Base-by-base conservation (phyloP, 176 grass and related monocot species). In the Bromus sterilis region DNA sequence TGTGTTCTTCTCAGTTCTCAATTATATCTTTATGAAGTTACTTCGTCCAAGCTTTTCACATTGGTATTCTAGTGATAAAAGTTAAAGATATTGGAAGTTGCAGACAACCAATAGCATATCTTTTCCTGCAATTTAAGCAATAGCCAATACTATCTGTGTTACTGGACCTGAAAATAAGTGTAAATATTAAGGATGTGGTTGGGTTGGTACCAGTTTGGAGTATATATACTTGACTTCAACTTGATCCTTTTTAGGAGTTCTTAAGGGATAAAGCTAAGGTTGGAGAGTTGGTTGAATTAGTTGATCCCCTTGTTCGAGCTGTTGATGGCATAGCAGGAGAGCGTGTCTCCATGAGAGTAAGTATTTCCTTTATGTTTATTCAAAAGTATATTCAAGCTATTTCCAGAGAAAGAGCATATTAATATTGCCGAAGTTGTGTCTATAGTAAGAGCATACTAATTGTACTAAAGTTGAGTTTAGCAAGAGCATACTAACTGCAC, bases 301-400 rank as follows among this genome's bases (percentile, higher is more conserved):
- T 98, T 53, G 79, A 95, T 75, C 95, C 95, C 34, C 72, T 90
- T 44, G 92, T 98, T 46, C 81, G 92, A 86, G 86, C 66, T 13
- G 42, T 95, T 80, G 95, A 98, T 86, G 95, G 92, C 28, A 84
- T 98, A 84, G 66, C 86, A 66, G 95, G 92, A 71, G 73, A 98
- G 66, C 40, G 84, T 16, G 79, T 95, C 51, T 93, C 92, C 40
- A 98, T 98, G 53, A 95, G 95, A 91, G 95, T 95, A 78, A 83
- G 89, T 81, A 78, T 49, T 78, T 82, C 20, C 5, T 71, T 80
- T 36, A 72, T 31, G 11, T 65, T n/a, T 71, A 16, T 44, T 62
- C 36, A 4, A 24, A 16, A 35, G 30, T 73, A 49, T 70, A 41
- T 18, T 72, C 69, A 46, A 72, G 69, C 25, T 18, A 41, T 72